Conservation (phyloP, 331 rosid species). For the Malus hybrid region DNA sequence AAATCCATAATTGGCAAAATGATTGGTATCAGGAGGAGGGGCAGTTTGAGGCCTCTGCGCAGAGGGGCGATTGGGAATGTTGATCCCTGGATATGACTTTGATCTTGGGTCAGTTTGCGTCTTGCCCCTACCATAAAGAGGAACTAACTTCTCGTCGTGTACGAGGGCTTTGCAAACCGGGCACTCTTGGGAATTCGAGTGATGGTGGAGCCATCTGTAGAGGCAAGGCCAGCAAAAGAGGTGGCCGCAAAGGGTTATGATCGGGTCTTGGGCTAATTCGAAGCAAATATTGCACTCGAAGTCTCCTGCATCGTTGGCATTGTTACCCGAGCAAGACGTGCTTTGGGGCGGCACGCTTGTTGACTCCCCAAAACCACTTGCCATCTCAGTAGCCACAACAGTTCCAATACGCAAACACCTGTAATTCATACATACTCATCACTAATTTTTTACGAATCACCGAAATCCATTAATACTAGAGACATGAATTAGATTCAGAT, state of each 20-base stretch:
- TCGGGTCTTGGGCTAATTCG: constrained; percentile 89
- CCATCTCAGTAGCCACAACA: constrained; percentile 29
- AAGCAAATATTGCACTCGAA: constrained; percentile 96
- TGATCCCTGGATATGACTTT: constrained; percentile 64
- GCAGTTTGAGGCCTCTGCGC: constrained; percentile 86
- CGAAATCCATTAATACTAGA: background rate
- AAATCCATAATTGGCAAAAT: constrained; percentile 56
- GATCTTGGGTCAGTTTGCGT: constrained; percentile 69
- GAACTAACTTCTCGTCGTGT: constrained; percentile 73
- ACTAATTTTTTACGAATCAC: background rate
- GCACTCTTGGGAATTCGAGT: constrained; percentile 87
- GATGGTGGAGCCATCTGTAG: constrained; percentile 85
- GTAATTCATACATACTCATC: background rate
- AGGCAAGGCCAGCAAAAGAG: constrained; percentile 96
- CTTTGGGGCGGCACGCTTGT: constrained; percentile 32
- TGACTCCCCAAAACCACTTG: constrained; percentile 58
- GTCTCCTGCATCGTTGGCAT: constrained; percentile 62
- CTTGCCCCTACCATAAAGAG: constrained; percentile 93
- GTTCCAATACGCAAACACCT: constrained; percentile 6
- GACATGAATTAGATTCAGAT: background rate
- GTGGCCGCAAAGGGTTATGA: constrained; percentile 88
- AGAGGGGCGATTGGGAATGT: constrained; percentile 69
- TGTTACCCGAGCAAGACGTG: constrained; percentile 44
- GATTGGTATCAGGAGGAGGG: constrained; percentile 42
- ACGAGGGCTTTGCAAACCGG: constrained; percentile 92